These are phyloP conservation scores for Chaetoceros tenuissimus DNA, from an alignment of 108 stramenopile species.

Conservation along the genomic window DNA sequence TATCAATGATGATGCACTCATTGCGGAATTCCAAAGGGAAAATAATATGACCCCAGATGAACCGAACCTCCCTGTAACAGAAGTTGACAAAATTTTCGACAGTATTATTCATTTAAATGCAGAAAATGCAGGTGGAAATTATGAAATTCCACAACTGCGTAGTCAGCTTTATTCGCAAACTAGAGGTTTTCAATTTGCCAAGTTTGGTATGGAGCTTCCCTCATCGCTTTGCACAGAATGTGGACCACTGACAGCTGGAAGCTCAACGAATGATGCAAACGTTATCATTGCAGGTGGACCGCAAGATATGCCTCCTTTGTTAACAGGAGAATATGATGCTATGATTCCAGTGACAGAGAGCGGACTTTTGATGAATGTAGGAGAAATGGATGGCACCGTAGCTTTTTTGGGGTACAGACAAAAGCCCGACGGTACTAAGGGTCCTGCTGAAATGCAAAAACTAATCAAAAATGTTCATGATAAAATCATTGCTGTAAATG, in stretches of 20 bases:
- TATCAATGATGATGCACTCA: constrained; percentile 63
- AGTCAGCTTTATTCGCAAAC: constrained; percentile 72
- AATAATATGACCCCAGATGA: constrained; percentile 68
- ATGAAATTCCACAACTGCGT: constrained; percentile 34
- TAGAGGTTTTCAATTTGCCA: constrained; percentile 63
- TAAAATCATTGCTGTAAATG: constrained; percentile 80
- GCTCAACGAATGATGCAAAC: neutral
- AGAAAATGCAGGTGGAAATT: constrained; percentile 51
- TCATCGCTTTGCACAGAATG: constrained; percentile 37
- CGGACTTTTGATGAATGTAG: constrained; percentile 83
- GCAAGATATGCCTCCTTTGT: constrained; percentile 37
- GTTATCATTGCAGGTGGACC: neutral
- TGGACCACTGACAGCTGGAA: constrained; percentile 42
- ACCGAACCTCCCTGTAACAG: constrained; percentile 45
- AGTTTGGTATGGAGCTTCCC: constrained; percentile 66
- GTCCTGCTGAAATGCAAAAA: constrained; percentile 54
- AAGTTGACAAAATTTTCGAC: constrained; percentile 33
- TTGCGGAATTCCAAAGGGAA: constrained; percentile 62
- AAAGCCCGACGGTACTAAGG: constrained; percentile 52
- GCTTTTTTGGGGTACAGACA: constrained; percentile 68
- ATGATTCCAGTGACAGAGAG: constrained; percentile 71
- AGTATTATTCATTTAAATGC: constrained; percentile 38
- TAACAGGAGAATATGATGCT: constrained; percentile 78
- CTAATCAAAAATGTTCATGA: constrained; percentile 63
- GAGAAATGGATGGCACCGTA: constrained; percentile 65